A percentile compares a stretch with the other conserved stretches of the same genome.
Conservation (phyloP, 1,284 basidiomycete genomes). For the Leccinum pachyderme region DNA sequence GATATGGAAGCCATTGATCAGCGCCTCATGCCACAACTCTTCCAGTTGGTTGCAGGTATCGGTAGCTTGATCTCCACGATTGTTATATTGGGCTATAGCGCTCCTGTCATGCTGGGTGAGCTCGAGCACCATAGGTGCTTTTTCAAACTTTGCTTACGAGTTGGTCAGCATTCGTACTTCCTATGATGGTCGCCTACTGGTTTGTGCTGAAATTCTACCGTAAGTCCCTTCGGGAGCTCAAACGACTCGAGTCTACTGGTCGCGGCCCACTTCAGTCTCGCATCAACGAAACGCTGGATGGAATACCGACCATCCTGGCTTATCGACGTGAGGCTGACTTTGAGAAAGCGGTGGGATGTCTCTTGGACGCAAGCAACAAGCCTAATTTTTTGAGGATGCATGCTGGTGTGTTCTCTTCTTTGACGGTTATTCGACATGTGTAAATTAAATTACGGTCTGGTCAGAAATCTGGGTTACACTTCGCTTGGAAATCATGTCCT, state of each 20-base stretch:
- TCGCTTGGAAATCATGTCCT: slow-evolving; percentile 32
- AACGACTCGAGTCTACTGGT: slow-evolving; percentile 30
- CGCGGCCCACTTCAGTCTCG: slow-evolving; percentile 31
- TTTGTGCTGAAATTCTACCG: slow-evolving; percentile 33
- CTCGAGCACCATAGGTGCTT: neutral
- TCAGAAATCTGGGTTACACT: slow-evolving; percentile 34
- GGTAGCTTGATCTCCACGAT: slow-evolving; percentile 25
- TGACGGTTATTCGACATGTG: neutral
- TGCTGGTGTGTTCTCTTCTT: slow-evolving; percentile 20
- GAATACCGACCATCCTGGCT: slow-evolving; percentile 33
- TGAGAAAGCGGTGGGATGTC: slow-evolving; percentile 18
- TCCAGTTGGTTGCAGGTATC: slow-evolving; percentile 33
- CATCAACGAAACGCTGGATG: slow-evolving; percentile 32
- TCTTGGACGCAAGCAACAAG: slow-evolving; percentile 30
- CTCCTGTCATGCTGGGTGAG: slow-evolving; percentile 32
- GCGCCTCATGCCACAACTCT: slow-evolving; percentile 27
- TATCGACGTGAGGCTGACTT: slow-evolving; percentile 30
- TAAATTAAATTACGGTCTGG: neutral
- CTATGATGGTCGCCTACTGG: slow-evolving; percentile 23
- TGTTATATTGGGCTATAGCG: slow-evolving; percentile 25
- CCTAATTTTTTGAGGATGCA: slow-evolving; percentile 27
- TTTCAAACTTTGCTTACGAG: neutral
- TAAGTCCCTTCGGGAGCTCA: slow-evolving; percentile 32
- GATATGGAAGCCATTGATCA: slow-evolving; percentile 40
- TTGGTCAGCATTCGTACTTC: slow-evolving; percentile 22